Base-by-base conservation (phyloP, 805 yeast species). In the Candida krabiensis region DNA sequence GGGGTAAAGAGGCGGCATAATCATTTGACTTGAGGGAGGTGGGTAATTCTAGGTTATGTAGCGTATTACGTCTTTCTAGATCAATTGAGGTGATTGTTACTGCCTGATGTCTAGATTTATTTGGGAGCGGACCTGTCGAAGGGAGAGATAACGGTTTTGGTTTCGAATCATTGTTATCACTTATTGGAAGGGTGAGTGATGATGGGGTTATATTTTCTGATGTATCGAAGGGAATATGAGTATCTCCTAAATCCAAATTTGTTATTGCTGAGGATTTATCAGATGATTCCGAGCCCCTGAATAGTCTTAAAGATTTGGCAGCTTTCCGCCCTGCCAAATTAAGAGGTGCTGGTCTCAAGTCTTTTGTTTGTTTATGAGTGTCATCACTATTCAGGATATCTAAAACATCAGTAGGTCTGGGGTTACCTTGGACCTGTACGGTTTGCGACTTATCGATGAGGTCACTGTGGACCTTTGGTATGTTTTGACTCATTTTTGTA, bases 301-400 rank as follows among this genome's bases (percentile, higher is more conserved):
- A 80, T 11, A 80, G 57, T 30, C 83, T 61, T 17, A 79, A 57
- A 1, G 82, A 73, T 35, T 73, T 65, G 9, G 83, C 82, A 0
- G 82, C 82, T 50, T 77, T 77, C 41, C 82, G 61, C 4, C 80
- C 80, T 1, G 78, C 67, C 24, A 71, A 35, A 48, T 53, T 54
- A 8, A 24, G 18, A 17, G 37, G 17, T 7, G 47, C 30, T 28
- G 28, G 29, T 30, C 37, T 32, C 19, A 35, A 19, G 18, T 33
- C 38, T 37, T 35, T 30, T 24, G 41, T 7, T n/a, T 22, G 18
- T 25, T 19, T 28, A 21, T 34, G 38, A n/a, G 17, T 25, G 13
- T 30, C 22, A 14, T 26, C 34, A 28, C 11, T 15, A 17, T 17
- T 19, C 27, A 9, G 30, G 15, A 9, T 29, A 35, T 22, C 36